phyloP scores from a whole-genome alignment of 192 early-diverging fungal genomes.

The Coemansia sp. region DNA sequence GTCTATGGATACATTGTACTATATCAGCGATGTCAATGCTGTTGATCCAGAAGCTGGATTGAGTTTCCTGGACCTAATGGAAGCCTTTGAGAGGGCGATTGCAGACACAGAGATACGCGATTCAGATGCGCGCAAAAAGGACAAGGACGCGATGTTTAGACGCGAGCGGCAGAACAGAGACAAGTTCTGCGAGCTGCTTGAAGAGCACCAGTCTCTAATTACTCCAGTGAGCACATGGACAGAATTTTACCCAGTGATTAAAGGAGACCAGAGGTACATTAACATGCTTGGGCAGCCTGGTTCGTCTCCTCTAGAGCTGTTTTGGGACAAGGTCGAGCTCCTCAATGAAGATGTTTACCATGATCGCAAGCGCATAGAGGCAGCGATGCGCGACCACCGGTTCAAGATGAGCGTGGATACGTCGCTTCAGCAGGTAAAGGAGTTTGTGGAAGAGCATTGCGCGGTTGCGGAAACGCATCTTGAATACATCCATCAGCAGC shows the following conservation, averaged over 20 bases:
- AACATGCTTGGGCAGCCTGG: slow-evolving; percentile 78
- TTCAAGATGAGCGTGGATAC: slow-evolving; percentile 25
- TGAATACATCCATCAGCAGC: slow-evolving; percentile 49
- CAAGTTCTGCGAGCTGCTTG: slow-evolving; percentile 67
- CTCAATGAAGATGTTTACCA: slow-evolving; percentile 74
- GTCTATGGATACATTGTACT: slow-evolving; percentile 20
- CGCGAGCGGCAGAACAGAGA: slow-evolving; percentile 75
- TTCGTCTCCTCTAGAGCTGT: slow-evolving; percentile 86
- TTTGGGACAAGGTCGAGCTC: slow-evolving; percentile 87
- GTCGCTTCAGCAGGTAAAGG: slow-evolving; percentile 37
- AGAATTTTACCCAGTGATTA: slow-evolving; percentile 74
- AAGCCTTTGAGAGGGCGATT: slow-evolving; percentile 73
- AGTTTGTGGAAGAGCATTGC: slow-evolving; percentile 32
- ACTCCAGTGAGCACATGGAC: slow-evolving; percentile 81
- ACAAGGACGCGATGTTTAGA: slow-evolving; percentile 53
- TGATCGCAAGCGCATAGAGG: slow-evolving; percentile 64
- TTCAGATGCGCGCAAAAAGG: slow-evolving; percentile 56
- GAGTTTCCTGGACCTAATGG: slow-evolving; percentile 78
- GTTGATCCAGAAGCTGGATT: slow-evolving; percentile 57
- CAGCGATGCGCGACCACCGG: slow-evolving; percentile 28
- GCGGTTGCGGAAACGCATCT: slow-evolving; percentile 4
- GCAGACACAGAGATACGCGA: slow-evolving; percentile 65
- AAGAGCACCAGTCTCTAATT: slow-evolving; percentile 60
- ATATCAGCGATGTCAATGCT: not conserved
- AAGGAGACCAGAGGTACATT: slow-evolving; percentile 66